Evolutionary conservation across 2,329 filamentous ascomycete species (phyloP).

Genomic region (Fusarium robinianum): DNA sequence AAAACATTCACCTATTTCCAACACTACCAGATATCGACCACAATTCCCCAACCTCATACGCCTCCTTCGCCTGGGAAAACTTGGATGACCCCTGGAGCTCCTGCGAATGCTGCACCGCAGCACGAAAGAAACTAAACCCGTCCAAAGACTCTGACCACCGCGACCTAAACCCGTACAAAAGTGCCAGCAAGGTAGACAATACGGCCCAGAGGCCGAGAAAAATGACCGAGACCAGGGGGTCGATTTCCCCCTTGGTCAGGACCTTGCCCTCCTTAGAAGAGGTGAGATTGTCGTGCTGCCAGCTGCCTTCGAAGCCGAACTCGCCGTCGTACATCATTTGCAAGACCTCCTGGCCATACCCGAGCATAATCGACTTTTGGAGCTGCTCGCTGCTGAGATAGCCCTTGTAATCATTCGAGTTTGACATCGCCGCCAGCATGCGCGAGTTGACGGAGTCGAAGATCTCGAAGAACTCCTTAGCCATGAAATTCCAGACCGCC

Average conservation of each 20-base stretch:
- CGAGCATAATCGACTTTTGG: not conserved
- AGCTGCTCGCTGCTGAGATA: not conserved
- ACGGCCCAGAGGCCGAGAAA: too few relatives aligned
- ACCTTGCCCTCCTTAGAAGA: slow-evolving; percentile 4
- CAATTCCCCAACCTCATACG: too few relatives aligned
- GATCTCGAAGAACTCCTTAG: not conserved
- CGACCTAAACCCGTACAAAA: too few relatives aligned
- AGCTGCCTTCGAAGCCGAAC: slow-evolving; percentile 3
- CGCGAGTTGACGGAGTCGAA: not conserved
- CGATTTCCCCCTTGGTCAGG: not conserved
- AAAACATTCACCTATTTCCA: too few relatives aligned
- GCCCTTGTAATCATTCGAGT: not conserved
- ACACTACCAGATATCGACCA: too few relatives aligned
- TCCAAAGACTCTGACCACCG: too few relatives aligned
- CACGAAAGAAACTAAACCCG: too few relatives aligned
- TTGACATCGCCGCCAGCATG: not conserved
- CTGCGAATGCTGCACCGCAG: too few relatives aligned
- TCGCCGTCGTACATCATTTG: slow-evolving; percentile 5
- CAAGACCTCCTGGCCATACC: not conserved
- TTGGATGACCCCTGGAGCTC: too few relatives aligned
- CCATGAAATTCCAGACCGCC: not conserved
- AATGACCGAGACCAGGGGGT: too few relatives aligned
- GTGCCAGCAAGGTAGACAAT: too few relatives aligned
- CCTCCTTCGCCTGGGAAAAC: too few relatives aligned
- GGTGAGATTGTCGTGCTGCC: slow-evolving; percentile 3